A percentile compares a stretch with the other conserved stretches of the same genome.
These are phyloP conservation scores for Leptodontidium sp. DNA, from an alignment of 2,329 filamentous ascomycete genomes.

Conservation along the genomic window DNA sequence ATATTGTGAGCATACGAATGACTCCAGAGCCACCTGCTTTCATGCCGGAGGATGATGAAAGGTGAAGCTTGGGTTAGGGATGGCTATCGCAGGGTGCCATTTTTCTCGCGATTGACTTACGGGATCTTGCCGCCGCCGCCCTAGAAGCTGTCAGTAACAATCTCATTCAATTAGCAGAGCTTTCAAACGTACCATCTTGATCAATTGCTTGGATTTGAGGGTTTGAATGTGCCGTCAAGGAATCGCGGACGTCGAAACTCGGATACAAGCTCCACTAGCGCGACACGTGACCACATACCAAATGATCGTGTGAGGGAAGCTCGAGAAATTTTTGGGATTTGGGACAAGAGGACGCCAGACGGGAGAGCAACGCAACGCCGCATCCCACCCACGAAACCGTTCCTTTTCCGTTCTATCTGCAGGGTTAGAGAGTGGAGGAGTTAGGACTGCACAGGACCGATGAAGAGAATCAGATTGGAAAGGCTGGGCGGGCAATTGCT, in stretches of 20 bases:
- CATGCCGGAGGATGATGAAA: too few relatives aligned
- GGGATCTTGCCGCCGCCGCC: conserved; percentile 83
- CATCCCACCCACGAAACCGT: conserved; percentile 25
- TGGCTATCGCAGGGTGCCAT: conserved; percentile 16
- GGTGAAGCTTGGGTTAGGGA: conserved; percentile 49
- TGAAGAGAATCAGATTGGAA: conserved; percentile 69
- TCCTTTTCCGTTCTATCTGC: conserved; percentile 22
- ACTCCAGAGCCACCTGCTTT: too few relatives aligned
- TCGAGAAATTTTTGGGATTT: conserved; percentile 40
- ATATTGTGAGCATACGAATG: too few relatives aligned
- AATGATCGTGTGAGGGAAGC: conserved; percentile 33
- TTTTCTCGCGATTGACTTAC: conserved; percentile 54
- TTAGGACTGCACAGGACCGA: conserved; percentile 43
- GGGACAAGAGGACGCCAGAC: conserved; percentile 25
- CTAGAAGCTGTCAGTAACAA: conserved; percentile 57
- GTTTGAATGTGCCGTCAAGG: conserved; percentile 25
- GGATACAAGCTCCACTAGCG: conserved; percentile 34
- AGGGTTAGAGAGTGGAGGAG: conserved; percentile 34
- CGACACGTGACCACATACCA: background rate
- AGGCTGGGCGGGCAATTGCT: conserved; percentile 68
- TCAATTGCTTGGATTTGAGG: conserved; percentile 42
- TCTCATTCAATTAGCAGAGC: background rate
- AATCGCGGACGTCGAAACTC: conserved; percentile 34
- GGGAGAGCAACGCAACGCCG: conserved; percentile 30
- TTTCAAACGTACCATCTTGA: conserved; percentile 64